Evolutionary conservation across 495 filamentous ascomycete species (phyloP).

Genomic region (Jackrogersella minutella): DNA sequence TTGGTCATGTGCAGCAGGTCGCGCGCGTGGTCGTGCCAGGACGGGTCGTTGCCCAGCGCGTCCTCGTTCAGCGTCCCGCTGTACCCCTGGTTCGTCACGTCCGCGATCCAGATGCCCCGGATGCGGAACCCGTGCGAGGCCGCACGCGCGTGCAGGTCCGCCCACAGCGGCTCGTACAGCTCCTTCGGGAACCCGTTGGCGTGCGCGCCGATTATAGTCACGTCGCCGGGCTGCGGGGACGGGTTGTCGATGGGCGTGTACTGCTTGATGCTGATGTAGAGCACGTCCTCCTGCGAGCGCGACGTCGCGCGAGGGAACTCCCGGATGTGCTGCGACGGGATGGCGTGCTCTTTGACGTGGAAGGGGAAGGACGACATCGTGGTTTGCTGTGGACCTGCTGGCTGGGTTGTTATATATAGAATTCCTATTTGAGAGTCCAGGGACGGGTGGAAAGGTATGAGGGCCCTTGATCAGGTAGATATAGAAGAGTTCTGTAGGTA

Average conservation of each 20-base stretch:
- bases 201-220: conserved; percentile 85
- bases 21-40: conserved; percentile 86
- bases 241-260: conserved; percentile 77
- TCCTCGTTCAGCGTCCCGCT: conserved; percentile 79
- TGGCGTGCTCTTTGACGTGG: conserved; percentile 61
- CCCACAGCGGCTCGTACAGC: conserved; percentile 89
- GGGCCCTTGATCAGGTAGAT: background rate
- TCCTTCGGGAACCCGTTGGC: conserved; percentile 96
- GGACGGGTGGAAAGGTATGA: background rate
- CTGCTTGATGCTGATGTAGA: conserved; percentile 80
- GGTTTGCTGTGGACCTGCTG: too few species aligned
- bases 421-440: background rate
- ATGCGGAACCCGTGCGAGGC: conserved; percentile 68
- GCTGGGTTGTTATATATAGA: background rate
- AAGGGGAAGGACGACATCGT: conserved; percentile 36
- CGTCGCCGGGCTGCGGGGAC: conserved; percentile 69
- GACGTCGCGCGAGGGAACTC: conserved; percentile 74
- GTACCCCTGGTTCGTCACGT: conserved; percentile 78
- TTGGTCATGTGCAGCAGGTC: conserved; percentile 92
- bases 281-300: conserved; percentile 65
- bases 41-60: conserved; percentile 79
- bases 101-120: conserved; percentile 85
- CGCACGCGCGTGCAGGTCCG: conserved; percentile 68
- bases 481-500: too few species aligned
- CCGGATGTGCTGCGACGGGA: conserved; percentile 73